Percentiles rank a stretch among this genome's conserved stretches.
These are phyloP conservation scores for Solanum hybrid DNA, from an alignment of 305 asterid genomes.

Conservation along the genomic window DNA sequence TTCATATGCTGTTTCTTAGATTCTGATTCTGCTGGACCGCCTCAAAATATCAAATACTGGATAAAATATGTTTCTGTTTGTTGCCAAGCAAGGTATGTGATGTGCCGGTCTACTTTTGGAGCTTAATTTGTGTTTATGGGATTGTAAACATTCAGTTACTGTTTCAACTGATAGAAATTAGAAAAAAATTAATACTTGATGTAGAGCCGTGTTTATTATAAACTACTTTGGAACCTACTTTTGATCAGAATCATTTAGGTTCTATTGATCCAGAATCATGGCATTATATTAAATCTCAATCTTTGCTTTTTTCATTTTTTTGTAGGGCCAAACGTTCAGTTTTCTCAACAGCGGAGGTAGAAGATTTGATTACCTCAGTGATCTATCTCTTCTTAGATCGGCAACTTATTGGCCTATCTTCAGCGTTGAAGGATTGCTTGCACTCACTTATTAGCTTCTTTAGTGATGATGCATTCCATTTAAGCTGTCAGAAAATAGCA, in stretches of 20 bases:
- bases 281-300: background rate
- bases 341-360: slow-evolving; percentile 56
- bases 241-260: background rate
- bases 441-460: slow-evolving; percentile 46
- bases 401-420: slow-evolving; percentile 57
- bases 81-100: slow-evolving; percentile 57
- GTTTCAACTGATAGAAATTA: background rate
- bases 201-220: background rate
- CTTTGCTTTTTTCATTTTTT: background rate
- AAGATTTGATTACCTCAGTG: slow-evolving; percentile 52
- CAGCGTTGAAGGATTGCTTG: slow-evolving; percentile 44
- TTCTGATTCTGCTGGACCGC: slow-evolving; percentile 55
- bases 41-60: slow-evolving; percentile 74
- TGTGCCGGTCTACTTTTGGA: background rate
- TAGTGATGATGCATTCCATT: slow-evolving; percentile 56
- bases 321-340: slow-evolving; percentile 37
- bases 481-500: slow-evolving; percentile 52
- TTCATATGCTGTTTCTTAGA: slow-evolving; percentile 27
- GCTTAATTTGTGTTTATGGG: background rate
- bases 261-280: background rate
- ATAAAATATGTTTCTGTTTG: slow-evolving; percentile 42
- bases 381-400: slow-evolving; percentile 71
- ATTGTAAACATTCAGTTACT: background rate
- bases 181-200: background rate
- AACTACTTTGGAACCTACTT: background rate